phyloP scores from a whole-genome alignment of 1,284 basidiomycete genomes.

The Naganishia albida region DNA sequence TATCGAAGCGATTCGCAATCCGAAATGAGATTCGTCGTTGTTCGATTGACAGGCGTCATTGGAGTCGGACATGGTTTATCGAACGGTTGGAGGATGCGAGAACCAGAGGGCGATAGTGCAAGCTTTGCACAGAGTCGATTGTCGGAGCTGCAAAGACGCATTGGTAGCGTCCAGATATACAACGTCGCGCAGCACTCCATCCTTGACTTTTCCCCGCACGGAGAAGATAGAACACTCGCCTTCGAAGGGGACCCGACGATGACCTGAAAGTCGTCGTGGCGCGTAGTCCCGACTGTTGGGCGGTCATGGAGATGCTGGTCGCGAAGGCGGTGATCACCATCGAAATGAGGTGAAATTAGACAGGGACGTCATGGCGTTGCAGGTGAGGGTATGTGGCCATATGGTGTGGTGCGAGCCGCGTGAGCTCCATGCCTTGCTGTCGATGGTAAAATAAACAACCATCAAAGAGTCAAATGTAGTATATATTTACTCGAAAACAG shows the following conservation, averaged over 20 bases:
- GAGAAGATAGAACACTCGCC: too few species aligned
- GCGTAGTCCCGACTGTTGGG: not conserved
- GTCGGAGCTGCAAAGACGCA: too few species aligned
- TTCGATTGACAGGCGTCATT: conserved; percentile 32
- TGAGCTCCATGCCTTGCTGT: too few species aligned
- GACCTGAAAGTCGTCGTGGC: conserved; percentile 2
- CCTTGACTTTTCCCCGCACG: too few species aligned
- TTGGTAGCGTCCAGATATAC: too few species aligned
- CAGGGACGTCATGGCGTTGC: too few species aligned
- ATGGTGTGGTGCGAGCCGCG: too few species aligned
- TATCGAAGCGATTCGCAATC: conserved; percentile 59
- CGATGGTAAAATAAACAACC: too few species aligned
- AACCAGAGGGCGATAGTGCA: not conserved
- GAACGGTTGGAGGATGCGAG: not conserved
- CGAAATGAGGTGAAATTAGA: too few species aligned
- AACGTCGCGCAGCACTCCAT: too few species aligned
- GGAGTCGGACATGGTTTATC: not conserved
- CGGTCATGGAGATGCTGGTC: conserved; percentile 1
- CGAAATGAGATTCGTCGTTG: conserved; percentile 37
- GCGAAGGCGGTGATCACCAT: too few species aligned
- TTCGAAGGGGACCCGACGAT: not conserved
- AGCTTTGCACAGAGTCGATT: not conserved
- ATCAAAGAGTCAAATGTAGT: not conserved
- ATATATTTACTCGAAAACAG: not conserved
- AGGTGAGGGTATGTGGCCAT: too few species aligned